phyloP scores from a whole-genome alignment of 129 eudicot species.

The Helichrysum umbraculigerum region DNA sequence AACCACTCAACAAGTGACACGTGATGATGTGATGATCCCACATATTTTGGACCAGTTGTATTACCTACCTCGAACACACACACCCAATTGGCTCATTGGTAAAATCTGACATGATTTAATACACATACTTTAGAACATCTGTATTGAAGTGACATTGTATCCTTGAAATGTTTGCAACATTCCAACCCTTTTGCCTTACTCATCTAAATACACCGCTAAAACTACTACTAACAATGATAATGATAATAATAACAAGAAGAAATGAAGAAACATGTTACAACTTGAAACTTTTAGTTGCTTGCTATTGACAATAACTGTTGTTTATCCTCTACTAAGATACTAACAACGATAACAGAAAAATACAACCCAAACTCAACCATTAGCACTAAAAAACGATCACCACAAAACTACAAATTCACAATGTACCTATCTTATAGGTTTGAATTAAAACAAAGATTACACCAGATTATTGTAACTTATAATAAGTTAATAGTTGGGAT shows the following conservation, averaged over 20 bases:
- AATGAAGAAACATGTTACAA: background rate
- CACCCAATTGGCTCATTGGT: no score
- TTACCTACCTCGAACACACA: no score
- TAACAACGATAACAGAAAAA: background rate
- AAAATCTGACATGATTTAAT: no score
- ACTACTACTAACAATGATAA: background rate
- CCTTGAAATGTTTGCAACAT: background rate
- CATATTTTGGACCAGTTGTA: no score
- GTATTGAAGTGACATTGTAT: background rate
- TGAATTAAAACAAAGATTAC: constrained; percentile 32
- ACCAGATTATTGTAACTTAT: constrained; percentile 40
- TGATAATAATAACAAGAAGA: background rate
- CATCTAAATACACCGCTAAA: background rate
- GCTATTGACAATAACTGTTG: background rate
- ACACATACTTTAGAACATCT: background rate
- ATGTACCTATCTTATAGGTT: constrained; percentile 24
- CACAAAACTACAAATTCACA: constrained; percentile 30
- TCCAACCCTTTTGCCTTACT: background rate
- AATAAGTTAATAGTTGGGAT: constrained; percentile 20
- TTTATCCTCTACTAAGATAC: background rate
- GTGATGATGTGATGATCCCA: no score
- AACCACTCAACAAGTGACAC: no score
- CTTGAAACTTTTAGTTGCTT: background rate
- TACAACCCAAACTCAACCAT: constrained; percentile 31
- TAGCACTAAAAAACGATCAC: constrained; percentile 20